phyloP scores from a whole-genome alignment of 169 alveolate species.

The Babesia bovis region DNA sequence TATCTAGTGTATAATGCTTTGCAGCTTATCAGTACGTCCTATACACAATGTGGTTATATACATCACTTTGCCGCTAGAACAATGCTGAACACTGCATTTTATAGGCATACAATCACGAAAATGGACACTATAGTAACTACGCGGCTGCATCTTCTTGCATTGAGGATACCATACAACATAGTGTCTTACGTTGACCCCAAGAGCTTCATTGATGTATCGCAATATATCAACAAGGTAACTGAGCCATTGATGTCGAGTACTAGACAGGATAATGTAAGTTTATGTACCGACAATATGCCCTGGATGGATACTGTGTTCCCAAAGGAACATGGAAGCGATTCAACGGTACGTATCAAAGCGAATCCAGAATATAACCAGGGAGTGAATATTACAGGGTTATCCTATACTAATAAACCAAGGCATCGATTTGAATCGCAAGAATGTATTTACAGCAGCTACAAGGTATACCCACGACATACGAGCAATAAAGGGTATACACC shows the following conservation, averaged over 20 bases:
- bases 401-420: too few relatives aligned
- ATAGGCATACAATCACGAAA: background rate
- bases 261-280: background rate
- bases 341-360: too few relatives aligned
- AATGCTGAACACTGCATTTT: constrained; percentile 26
- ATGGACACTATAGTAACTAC: constrained; percentile 23
- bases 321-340: too few relatives aligned
- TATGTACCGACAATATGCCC: background rate
- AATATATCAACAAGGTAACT: constrained; percentile 1
- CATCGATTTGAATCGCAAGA: background rate
- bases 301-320: background rate
- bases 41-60: constrained; percentile 4
- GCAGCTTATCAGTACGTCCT: constrained; percentile 18
- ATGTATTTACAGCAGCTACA: background rate
- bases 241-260: background rate
- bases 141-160: constrained; percentile 8
- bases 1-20: background rate
- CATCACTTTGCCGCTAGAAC: constrained; percentile 25
- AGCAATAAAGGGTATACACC: too few relatives aligned
- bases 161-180: constrained; percentile 27
- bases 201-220: background rate
- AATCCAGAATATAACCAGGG: too few relatives aligned
- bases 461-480: background rate
- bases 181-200: background rate
- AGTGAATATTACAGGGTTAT: too few relatives aligned